These are phyloP conservation scores for Lagerstroemia speciosa DNA, from an alignment of 345 rosid genomes.

Conservation along the genomic window DNA sequence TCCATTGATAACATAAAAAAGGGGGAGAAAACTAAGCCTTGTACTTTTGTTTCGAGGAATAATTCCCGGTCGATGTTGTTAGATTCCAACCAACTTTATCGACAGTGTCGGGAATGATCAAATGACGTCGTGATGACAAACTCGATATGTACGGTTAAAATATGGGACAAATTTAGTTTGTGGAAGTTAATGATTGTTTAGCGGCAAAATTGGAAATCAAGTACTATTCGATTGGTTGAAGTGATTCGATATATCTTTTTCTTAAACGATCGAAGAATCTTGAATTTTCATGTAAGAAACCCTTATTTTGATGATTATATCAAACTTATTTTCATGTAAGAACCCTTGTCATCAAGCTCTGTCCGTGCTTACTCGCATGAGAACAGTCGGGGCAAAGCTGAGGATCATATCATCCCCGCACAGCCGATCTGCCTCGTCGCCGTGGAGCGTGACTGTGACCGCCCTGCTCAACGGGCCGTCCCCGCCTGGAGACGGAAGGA, in stretches of 20 bases:
- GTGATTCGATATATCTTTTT: no score
- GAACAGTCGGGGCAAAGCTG: constrained; percentile 31
- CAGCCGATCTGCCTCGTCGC: constrained; percentile 30
- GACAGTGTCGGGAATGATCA: neutral
- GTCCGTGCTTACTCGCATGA: constrained; percentile 22
- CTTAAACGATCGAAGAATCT: no score
- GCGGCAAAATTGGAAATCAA: no score
- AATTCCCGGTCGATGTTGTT: neutral
- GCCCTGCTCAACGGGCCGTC: constrained; percentile 42
- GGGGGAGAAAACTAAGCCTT: neutral
- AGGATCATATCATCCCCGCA: constrained; percentile 37
- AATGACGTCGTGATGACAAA: no score
- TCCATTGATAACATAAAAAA: no score
- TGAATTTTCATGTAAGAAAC: no score
- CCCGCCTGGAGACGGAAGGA: constrained; percentile 28
- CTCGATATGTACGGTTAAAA: neutral
- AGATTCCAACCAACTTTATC: neutral
- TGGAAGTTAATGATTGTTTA: no score
- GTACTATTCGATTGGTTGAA: no score
- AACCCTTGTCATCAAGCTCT: neutral
- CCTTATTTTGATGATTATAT: no score
- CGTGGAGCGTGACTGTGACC: constrained; percentile 45
- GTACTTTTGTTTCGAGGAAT: neutral
- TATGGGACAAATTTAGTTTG: no score
- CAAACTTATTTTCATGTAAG: neutral